Evolutionary conservation across 1,139 yeast species (phyloP).

Genomic region (Geotrichum europaeum): DNA sequence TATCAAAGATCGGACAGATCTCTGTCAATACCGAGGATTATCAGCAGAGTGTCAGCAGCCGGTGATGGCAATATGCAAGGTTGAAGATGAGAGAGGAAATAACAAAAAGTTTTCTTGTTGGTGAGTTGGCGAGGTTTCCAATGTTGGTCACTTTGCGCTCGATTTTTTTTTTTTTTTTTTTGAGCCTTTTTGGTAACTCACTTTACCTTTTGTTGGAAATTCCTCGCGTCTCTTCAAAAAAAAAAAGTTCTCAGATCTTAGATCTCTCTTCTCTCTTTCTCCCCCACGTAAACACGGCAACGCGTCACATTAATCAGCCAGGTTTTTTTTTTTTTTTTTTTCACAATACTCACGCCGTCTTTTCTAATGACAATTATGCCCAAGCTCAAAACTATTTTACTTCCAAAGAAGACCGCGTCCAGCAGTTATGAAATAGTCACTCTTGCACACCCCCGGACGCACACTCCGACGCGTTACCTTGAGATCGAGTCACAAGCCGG

Average conservation of each 20-base stretch:
- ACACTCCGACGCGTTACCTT: conserved; percentile 9
- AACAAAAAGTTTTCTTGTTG: background rate
- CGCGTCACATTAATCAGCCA: background rate
- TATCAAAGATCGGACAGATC: background rate
- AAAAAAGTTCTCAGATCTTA: too few relatives aligned
- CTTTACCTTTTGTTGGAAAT: background rate
- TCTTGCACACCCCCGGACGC: conserved; percentile 14
- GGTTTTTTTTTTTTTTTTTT: too few relatives aligned
- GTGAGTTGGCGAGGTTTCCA: background rate
- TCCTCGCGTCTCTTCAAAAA: background rate
- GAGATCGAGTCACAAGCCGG: background rate
- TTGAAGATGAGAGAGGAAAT: background rate
- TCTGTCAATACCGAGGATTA: background rate
- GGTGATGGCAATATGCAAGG: background rate
- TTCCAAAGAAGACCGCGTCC: background rate
- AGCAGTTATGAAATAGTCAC: background rate
- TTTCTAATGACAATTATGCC: background rate
- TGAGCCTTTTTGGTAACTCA: background rate
- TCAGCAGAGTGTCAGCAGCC: background rate
- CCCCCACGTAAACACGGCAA: background rate
- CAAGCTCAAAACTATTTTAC: background rate
- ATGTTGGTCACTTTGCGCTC: background rate
- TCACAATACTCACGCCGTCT: background rate
- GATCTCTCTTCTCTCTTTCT: background rate
- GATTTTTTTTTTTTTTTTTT: background rate